These are phyloP conservation scores for Papiliotrema fonsecae DNA, from an alignment of 1,284 basidiomycete species.

Conservation along the genomic window DNA sequence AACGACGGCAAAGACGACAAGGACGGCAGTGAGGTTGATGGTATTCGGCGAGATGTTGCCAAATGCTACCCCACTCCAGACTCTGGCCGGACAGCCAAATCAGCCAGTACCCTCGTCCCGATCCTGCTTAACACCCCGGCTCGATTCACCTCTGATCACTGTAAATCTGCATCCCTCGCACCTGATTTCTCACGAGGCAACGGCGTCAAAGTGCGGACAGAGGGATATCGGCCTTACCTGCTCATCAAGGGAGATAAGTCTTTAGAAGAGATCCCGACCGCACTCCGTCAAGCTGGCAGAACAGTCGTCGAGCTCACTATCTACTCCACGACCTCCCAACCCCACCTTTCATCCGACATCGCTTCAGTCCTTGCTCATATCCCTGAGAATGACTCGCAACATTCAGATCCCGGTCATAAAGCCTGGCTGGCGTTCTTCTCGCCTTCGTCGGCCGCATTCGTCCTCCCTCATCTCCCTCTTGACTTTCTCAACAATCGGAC, in stretches of 20 bases:
- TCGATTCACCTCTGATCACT: background rate
- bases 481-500: background rate
- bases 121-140: slow-evolving; percentile 13
- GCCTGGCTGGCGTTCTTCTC: slow-evolving; percentile 43
- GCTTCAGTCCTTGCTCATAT: background rate
- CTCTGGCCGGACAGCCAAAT: slow-evolving; percentile 5
- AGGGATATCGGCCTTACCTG: slow-evolving; percentile 22
- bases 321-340: slow-evolving; percentile 20
- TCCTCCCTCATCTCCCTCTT: slow-evolving; percentile 18
- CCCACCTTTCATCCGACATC: too few relatives aligned
- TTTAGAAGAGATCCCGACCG: slow-evolving; percentile 23
- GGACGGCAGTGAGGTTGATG: too few relatives aligned
- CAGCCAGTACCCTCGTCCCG: slow-evolving; percentile 10
- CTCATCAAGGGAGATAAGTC: slow-evolving; percentile 41
- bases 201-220: too few relatives aligned
- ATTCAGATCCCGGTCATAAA: background rate
- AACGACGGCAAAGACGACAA: too few relatives aligned
- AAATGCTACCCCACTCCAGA: too few relatives aligned
- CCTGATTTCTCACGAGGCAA: background rate
- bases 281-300: slow-evolving; percentile 17
- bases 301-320: slow-evolving; percentile 18
- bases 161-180: too few relatives aligned
- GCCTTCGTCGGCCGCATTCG: slow-evolving; percentile 34
- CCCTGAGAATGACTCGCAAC: background rate
- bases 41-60: too few relatives aligned